phyloP scores from a whole-genome alignment of 2,329 filamentous ascomycete genomes.

The Cephalotrichum gorgonifer region DNA sequence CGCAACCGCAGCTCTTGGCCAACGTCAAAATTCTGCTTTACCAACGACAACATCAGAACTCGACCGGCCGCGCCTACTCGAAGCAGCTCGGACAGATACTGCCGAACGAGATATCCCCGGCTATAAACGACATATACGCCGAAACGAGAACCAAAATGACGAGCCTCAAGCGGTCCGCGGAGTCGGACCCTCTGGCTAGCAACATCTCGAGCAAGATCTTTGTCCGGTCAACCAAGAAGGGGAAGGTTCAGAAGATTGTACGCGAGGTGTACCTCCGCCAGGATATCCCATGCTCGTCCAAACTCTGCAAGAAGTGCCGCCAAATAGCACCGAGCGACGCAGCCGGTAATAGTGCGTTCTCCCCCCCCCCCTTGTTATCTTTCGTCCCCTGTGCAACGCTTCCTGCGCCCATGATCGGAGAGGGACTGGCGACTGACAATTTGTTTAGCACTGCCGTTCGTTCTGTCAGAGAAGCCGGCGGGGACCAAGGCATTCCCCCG shows the following conservation, averaged over 20 bases:
- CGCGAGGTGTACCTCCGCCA: constrained; percentile 90
- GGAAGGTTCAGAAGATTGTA: constrained; percentile 98
- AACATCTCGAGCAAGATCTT: constrained; percentile 94
- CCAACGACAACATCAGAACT: constrained; percentile 3
- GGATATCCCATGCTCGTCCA: constrained; percentile 95
- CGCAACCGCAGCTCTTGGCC: constrained; percentile 5
- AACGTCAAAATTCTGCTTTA: constrained; percentile 7
- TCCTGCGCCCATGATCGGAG: no score
- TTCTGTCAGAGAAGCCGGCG: constrained; percentile 81
- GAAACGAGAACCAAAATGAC: constrained; percentile 38
- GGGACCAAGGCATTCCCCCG: constrained; percentile 72
- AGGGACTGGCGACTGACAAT: neutral
- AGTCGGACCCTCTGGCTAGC: constrained; percentile 43
- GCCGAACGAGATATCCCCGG: constrained; percentile 9
- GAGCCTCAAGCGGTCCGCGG: constrained; percentile 50
- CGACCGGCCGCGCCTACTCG: neutral
- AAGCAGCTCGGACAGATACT: constrained; percentile 3
- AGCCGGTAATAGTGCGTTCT: constrained; percentile 55
- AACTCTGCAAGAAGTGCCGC: constrained; percentile 69
- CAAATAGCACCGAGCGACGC: constrained; percentile 69
- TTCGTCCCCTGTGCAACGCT: no score
- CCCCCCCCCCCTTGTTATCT: neutral
- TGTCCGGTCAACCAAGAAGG: constrained; percentile 85
- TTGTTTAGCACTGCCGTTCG: constrained; percentile 68
- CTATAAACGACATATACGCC: neutral